Evolutionary conservation across 805 yeast genomes (phyloP).

Genomic region (Isabelozyma pseudorhagii): DNA sequence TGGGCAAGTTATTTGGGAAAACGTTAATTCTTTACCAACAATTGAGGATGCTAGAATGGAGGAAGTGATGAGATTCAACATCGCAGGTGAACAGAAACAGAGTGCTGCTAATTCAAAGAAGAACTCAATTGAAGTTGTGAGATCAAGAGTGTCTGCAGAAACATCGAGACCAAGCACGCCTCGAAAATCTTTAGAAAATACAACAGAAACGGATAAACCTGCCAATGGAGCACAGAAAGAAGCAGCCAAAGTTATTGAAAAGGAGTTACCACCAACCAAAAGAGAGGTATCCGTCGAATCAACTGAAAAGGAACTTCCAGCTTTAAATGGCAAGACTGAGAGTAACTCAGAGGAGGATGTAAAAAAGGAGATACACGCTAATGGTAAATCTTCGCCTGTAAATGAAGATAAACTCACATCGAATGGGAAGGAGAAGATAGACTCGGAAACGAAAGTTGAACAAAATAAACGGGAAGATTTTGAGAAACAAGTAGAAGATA

Average conservation of each 20-base stretch:
- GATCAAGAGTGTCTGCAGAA: background rate
- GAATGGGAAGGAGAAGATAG: too few species aligned
- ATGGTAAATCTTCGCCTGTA: too few species aligned
- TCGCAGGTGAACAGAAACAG: constrained; percentile 18
- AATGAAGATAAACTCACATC: too few species aligned
- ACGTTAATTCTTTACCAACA: constrained; percentile 50
- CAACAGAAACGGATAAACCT: background rate
- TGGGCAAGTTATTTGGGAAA: constrained; percentile 62
- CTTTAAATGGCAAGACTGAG: too few species aligned
- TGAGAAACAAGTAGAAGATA: too few species aligned
- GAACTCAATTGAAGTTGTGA: background rate
- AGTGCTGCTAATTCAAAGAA: background rate
- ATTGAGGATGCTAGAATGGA: constrained; percentile 50
- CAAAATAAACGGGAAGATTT: too few species aligned
- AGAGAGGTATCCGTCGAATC: background rate
- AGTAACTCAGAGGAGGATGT: too few species aligned
- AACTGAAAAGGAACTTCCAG: constrained; percentile 1
- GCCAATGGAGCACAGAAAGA: too few species aligned
- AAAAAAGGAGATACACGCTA: too few species aligned
- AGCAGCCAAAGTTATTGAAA: background rate
- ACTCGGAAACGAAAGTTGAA: too few species aligned
- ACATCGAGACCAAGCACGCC: background rate
- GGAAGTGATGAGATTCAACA: constrained; percentile 39
- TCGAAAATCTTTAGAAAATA: background rate
- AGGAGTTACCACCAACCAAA: background rate